A percentile compares a stretch with the other conserved stretches of the same genome.
Conservation (phyloP, 192 early-diverging fungal species). For the Linnemannia elongata region DNA sequence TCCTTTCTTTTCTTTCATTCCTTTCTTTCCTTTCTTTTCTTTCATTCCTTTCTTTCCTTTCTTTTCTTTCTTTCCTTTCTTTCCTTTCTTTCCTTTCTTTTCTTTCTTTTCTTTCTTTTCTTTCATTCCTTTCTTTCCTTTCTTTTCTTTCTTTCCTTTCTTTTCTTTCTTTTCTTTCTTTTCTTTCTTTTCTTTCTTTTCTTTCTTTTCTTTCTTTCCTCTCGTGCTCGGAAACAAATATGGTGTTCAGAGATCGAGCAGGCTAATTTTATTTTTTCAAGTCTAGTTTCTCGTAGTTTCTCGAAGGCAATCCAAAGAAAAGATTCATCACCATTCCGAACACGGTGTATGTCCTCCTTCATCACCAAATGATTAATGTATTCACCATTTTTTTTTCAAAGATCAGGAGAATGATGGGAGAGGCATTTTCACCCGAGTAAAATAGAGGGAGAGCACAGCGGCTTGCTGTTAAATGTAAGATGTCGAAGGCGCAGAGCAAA, state of each 20-base stretch:
- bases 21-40: too few relatives aligned
- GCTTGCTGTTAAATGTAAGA: neutral
- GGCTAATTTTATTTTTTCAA: too few relatives aligned
- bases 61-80: too few relatives aligned
- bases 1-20: neutral
- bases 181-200: too few relatives aligned
- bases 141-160: too few relatives aligned
- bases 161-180: too few relatives aligned
- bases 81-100: too few relatives aligned
- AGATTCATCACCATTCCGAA: neutral
- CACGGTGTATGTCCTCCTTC: neutral
- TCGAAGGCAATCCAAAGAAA: neutral
- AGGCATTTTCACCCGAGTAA: neutral
- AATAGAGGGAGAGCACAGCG: neutral
- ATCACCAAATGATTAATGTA: neutral
- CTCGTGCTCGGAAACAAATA: neutral
- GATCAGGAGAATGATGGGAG: neutral
- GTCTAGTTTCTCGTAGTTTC: too few relatives aligned
- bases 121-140: too few relatives aligned
- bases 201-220: too few relatives aligned
- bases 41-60: too few relatives aligned
- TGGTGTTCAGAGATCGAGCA: neutral
- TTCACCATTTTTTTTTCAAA: conserved; percentile 4
- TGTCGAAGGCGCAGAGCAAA: conserved; percentile 4
- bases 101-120: too few relatives aligned